These are phyloP conservation scores for Silene conica DNA, from an alignment of 148 eudicot genomes.

Conservation along the genomic window DNA sequence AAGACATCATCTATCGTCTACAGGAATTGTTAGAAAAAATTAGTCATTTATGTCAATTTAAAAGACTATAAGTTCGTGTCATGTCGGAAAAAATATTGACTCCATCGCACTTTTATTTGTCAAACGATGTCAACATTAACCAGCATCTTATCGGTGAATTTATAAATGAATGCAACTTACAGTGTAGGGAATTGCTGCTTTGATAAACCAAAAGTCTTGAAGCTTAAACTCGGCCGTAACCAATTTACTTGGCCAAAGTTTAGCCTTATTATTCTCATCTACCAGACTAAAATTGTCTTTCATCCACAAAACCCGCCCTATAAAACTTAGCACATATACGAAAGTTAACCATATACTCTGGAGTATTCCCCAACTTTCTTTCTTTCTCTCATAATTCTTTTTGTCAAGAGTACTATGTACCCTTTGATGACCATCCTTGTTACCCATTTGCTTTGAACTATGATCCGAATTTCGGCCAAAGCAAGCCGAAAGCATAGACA, in stretches of 20 bases:
- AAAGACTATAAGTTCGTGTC: neutral
- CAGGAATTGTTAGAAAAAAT: conserved; percentile 21
- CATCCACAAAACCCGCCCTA: conserved; percentile 47
- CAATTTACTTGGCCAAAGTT: conserved; percentile 63
- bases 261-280: conserved; percentile 61
- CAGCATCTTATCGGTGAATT: no score
- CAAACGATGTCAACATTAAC: neutral
- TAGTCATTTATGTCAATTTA: neutral
- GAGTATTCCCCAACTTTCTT: conserved; percentile 29
- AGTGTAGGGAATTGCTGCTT: conserved; percentile 40
- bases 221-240: conserved; percentile 54
- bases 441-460: conserved; percentile 15
- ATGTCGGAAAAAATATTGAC: neutral
- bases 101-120: neutral
- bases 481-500: conserved; percentile 51
- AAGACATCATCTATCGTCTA: conserved; percentile 85
- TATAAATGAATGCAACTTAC: conserved; percentile 30
- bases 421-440: neutral
- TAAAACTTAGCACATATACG: conserved; percentile 30
- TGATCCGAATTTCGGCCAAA: conserved; percentile 10
- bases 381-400: conserved; percentile 7
- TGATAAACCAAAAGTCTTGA: conserved; percentile 60
- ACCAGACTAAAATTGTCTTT: conserved; percentile 44
- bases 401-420: neutral
- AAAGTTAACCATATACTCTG: conserved; percentile 41